Percentiles rank a stretch among this genome's conserved stretches.
Conservation (phyloP, 805 yeast genomes). For the Lachancea sp. region DNA sequence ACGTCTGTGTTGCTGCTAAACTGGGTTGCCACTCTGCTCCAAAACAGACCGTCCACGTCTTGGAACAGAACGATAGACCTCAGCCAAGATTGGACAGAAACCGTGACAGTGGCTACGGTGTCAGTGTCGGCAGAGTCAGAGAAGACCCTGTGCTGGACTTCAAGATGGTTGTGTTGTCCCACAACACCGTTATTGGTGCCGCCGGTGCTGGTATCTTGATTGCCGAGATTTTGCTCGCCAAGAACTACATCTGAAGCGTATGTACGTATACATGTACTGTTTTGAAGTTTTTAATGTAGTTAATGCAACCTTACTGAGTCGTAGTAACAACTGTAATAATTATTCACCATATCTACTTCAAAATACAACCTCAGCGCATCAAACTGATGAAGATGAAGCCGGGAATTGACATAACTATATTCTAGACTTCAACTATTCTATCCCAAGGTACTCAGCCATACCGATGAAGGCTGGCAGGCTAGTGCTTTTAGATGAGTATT, state of each 20-base stretch:
- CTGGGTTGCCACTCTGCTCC: slow-evolving; percentile 91
- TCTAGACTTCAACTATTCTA: too few relatives aligned
- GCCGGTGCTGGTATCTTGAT: slow-evolving; percentile 97
- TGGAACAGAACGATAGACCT: slow-evolving; percentile 90
- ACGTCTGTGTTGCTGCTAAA: slow-evolving; percentile 73
- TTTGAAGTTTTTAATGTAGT: background rate
- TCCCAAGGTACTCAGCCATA: background rate
- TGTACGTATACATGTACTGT: background rate
- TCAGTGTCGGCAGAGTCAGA: slow-evolving; percentile 90
- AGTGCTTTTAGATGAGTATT: slow-evolving; percentile 16
- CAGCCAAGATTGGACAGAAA: slow-evolving; percentile 97
- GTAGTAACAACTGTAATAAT: background rate
- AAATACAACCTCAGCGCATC: too few relatives aligned
- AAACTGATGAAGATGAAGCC: too few relatives aligned
- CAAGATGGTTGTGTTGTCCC: slow-evolving; percentile 96
- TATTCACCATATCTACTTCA: too few relatives aligned
- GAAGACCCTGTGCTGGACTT: slow-evolving; percentile 88
- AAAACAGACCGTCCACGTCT: slow-evolving; percentile 79
- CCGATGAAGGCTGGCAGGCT: slow-evolving; percentile 4
- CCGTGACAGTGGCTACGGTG: slow-evolving; percentile 90
- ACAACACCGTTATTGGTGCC: slow-evolving; percentile 96
- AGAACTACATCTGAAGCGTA: slow-evolving; percentile 53
- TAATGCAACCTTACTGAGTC: slow-evolving; percentile 1
- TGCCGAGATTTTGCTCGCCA: slow-evolving; percentile 82
- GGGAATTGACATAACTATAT: too few relatives aligned